Conservation (phyloP, 1,139 yeast species). For the Yamadazyma sp. region DNA sequence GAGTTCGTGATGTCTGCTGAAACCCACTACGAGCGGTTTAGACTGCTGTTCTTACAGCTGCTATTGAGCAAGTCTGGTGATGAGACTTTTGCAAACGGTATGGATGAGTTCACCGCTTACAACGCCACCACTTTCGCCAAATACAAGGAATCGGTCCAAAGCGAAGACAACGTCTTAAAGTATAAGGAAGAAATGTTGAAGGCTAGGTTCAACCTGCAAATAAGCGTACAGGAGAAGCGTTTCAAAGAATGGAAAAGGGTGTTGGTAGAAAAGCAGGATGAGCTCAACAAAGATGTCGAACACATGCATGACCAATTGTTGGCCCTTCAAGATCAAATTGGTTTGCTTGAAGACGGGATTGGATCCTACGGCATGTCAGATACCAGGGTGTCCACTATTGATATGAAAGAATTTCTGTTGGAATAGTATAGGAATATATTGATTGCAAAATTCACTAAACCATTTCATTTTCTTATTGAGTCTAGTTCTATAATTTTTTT, state of each 20-base stretch:
- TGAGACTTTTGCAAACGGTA: constrained; percentile 7
- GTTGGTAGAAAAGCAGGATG: constrained; percentile 54
- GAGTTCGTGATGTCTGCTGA: constrained; percentile 62
- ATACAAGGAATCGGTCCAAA: constrained; percentile 39
- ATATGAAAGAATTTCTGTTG: neutral
- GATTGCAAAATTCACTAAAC: neutral
- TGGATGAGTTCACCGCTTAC: constrained; percentile 22
- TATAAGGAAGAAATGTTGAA: constrained; percentile 44
- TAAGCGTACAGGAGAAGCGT: constrained; percentile 54
- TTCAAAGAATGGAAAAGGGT: constrained; percentile 68
- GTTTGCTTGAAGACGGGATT: constrained; percentile 11
- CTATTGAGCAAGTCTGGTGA: constrained; percentile 12
- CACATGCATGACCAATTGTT: constrained; percentile 34
- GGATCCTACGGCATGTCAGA: neutral
- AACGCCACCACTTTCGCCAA: constrained; percentile 35
- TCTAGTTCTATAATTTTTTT: no score
- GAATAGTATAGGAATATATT: neutral
- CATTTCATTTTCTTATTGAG: no score
- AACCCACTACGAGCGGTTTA: constrained; percentile 53
- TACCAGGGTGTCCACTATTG: neutral
- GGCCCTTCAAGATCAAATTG: constrained; percentile 30
- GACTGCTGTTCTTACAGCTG: constrained; percentile 42
- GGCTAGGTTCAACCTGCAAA: constrained; percentile 47
- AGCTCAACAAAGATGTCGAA: constrained; percentile 58
- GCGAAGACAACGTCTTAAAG: constrained; percentile 49